Conservation (phyloP, 306 rosid genomes). For the Citrullus amarus region DNA sequence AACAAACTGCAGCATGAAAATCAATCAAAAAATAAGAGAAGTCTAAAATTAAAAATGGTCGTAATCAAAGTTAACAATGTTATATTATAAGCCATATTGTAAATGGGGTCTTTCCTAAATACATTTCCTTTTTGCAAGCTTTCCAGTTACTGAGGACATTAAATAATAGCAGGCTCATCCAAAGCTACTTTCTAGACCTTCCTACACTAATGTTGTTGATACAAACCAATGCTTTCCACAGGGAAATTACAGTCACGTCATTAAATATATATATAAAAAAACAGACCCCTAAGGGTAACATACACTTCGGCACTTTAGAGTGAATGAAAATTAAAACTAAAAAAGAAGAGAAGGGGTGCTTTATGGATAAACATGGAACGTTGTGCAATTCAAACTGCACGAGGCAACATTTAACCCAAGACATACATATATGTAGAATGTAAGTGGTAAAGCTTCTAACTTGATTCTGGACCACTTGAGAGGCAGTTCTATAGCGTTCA, state of each 20-base stretch:
- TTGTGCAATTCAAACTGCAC: conserved; percentile 12
- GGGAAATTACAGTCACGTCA: too few relatives aligned
- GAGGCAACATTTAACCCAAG: conserved; percentile 29
- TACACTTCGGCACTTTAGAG: background rate
- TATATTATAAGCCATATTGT: background rate
- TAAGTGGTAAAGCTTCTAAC: conserved; percentile 77
- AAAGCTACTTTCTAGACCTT: background rate
- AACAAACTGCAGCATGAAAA: too few relatives aligned
- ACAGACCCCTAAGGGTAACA: background rate
- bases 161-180: background rate
- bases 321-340: background rate
- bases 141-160: background rate
- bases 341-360: background rate
- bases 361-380: background rate
- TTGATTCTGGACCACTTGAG: conserved; percentile 98
- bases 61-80: too few relatives aligned
- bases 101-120: background rate
- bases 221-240: background rate
- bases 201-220: background rate
- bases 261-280: too few relatives aligned
- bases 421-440: conserved; percentile 53
- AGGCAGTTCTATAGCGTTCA: conserved; percentile 87
- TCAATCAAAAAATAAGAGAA: too few relatives aligned
- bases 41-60: too few relatives aligned
- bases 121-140: background rate